phyloP scores from a whole-genome alignment of 176 grass and related monocot genomes.

The Eleusine coracana region DNA sequence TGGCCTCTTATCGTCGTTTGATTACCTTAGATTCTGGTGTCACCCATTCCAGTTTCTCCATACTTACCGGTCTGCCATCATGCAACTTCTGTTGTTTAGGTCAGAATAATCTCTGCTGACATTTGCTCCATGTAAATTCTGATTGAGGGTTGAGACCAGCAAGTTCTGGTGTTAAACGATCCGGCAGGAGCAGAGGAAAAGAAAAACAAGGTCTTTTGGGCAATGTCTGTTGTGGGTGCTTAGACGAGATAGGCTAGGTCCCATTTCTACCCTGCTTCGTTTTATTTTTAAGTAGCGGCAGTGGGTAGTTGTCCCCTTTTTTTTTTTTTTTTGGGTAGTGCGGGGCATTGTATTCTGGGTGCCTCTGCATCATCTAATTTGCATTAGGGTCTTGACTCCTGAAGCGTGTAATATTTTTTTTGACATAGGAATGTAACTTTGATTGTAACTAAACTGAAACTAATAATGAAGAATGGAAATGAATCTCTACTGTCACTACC shows the following conservation, averaged over 20 bases:
- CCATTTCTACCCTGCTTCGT: constrained; percentile 40
- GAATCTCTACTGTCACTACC: neutral
- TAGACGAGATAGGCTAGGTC: constrained; percentile 5
- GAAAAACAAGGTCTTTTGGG: neutral
- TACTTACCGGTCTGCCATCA: constrained; percentile 1
- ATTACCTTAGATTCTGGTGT: constrained; percentile 22
- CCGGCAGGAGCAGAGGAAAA: constrained; percentile 12
- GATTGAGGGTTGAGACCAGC: constrained; percentile 18
- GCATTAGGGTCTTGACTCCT: constrained; percentile 9
- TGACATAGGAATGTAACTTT: constrained; percentile 29
- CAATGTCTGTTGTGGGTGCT: neutral
- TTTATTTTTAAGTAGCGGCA: constrained; percentile 30
- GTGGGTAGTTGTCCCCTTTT: constrained; percentile 21
- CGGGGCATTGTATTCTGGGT: constrained; percentile 24
- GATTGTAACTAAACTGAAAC: constrained; percentile 41
- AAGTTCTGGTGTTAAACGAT: constrained; percentile 18
- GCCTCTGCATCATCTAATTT: constrained; percentile 22
- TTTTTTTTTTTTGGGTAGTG: neutral
- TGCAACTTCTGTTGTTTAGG: constrained; percentile 20
- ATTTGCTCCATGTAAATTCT: constrained; percentile 42
- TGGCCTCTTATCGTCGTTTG: constrained; percentile 20
- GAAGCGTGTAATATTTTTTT: constrained; percentile 38
- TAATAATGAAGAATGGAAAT: constrained; percentile 37
- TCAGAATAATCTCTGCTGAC: constrained; percentile 14
- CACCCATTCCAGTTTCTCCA: neutral